These are phyloP conservation scores for Trypanosoma platydactyli DNA, from an alignment of 208 protist genomes.

Conservation along the genomic window DNA sequence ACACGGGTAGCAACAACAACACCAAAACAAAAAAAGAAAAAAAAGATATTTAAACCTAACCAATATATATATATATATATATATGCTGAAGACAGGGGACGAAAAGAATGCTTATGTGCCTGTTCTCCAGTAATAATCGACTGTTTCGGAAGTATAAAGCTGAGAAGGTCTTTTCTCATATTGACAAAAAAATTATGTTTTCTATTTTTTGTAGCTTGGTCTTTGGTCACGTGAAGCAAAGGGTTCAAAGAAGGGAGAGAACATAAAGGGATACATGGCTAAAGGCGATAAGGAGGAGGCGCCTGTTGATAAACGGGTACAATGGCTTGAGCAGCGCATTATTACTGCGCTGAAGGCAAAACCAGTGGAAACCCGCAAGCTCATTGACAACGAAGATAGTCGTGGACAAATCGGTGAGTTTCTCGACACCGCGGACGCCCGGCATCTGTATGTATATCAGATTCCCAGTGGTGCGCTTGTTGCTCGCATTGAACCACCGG, in stretches of 20 bases:
- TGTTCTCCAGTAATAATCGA: no score
- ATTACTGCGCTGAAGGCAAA: slow-evolving; percentile 85
- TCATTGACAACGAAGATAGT: slow-evolving; percentile 91
- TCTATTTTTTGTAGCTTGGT: slow-evolving; percentile 11
- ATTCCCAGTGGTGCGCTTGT: slow-evolving; percentile 62
- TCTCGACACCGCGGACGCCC: slow-evolving; percentile 88
- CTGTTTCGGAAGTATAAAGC: no score
- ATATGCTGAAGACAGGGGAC: not conserved
- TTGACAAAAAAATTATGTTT: not conserved
- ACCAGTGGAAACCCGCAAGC: slow-evolving; percentile 89
- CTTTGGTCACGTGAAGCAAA: slow-evolving; percentile 6
- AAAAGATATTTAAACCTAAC: no score
- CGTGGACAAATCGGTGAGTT: slow-evolving; percentile 90
- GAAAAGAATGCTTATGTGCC: not conserved
- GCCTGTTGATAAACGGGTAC: slow-evolving; percentile 88
- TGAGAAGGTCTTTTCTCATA: no score
- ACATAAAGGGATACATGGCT: slow-evolving; percentile 45
- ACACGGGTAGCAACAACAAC: no score
- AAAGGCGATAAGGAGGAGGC: slow-evolving; percentile 92
- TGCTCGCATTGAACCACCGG: slow-evolving; percentile 84
- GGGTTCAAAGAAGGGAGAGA: slow-evolving; percentile 3
- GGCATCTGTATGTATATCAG: slow-evolving; percentile 92
- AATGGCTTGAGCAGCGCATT: slow-evolving; percentile 92
- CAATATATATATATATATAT: no score
- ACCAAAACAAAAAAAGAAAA: no score